A percentile compares a stretch with the other conserved stretches of the same genome.
These are phyloP conservation scores for Lepidium africanum DNA, from an alignment of 345 rosid genomes.

Conservation along the genomic window DNA sequence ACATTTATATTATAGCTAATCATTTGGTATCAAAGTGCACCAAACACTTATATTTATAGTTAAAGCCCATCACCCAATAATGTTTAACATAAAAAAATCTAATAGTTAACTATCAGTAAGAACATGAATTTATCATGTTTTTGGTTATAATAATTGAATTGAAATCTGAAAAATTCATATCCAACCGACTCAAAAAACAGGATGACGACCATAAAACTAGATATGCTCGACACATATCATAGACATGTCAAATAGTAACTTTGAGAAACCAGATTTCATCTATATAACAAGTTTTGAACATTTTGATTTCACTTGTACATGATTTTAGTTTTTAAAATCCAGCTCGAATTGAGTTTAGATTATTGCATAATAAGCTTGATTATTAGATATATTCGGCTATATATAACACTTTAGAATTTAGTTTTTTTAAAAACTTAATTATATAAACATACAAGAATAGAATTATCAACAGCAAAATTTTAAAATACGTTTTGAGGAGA, in stretches of 20 bases:
- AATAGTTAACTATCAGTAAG: not conserved
- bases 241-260: no score
- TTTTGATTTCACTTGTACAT: no score
- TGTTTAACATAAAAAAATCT: not conserved
- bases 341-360: not conserved
- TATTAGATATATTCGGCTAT: not conserved
- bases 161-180: no score
- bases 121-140: not conserved
- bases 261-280: no score
- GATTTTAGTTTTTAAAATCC: no score
- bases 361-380: not conserved
- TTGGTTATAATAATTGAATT: not conserved
- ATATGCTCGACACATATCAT: no score
- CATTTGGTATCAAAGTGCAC: constrained; percentile 19
- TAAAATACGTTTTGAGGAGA: not conserved
- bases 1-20: not conserved
- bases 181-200: no score
- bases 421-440: no score
- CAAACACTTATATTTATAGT: not conserved
- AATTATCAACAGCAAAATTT: not conserved
- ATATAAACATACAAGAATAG: not conserved
- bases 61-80: constrained; percentile 16
- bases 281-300: no score
- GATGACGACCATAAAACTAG: no score
- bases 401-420: no score